Conservation (phyloP, 768 basidiomycete species). For the Tylopilus plumbeoviolaceoides region DNA sequence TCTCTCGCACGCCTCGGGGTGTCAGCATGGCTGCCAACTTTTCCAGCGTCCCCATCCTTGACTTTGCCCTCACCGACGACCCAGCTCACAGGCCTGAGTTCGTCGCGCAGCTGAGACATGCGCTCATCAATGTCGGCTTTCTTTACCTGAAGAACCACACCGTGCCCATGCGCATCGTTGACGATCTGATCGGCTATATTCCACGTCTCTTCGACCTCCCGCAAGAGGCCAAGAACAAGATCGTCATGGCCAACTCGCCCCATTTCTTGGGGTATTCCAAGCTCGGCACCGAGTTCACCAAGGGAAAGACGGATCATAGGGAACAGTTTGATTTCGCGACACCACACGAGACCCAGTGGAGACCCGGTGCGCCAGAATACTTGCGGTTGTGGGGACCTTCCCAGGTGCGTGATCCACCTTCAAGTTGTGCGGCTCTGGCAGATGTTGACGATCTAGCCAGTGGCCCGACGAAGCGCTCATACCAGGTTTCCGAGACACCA, state of each 20-base stretch:
- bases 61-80: slow-evolving; percentile 51
- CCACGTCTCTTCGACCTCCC: slow-evolving; percentile 71
- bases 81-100: slow-evolving; percentile 46
- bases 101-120: slow-evolving; percentile 61
- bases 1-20: not conserved
- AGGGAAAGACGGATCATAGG: slow-evolving; percentile 64
- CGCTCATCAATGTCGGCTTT: slow-evolving; percentile 78
- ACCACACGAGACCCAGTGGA: slow-evolving; percentile 57
- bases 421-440: too few species aligned
- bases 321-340: slow-evolving; percentile 85
- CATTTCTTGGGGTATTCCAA: slow-evolving; percentile 78
- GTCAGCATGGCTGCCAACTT: slow-evolving; percentile 41
- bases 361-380: slow-evolving; percentile 60
- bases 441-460: slow-evolving; percentile 33
- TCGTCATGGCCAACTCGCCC: slow-evolving; percentile 68
- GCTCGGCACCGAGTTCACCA: slow-evolving; percentile 71
- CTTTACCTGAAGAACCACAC: slow-evolving; percentile 71
- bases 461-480: slow-evolving; percentile 73
- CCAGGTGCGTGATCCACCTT: slow-evolving; percentile 50
- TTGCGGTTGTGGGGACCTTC: slow-evolving; percentile 67
- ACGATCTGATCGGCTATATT: slow-evolving; percentile 52
- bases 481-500: slow-evolving; percentile 61
- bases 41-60: slow-evolving; percentile 64
- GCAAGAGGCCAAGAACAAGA: slow-evolving; percentile 58
- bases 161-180: slow-evolving; percentile 43